phyloP scores from a whole-genome alignment of 768 basidiomycete genomes.

The Roridomyces roridus region DNA sequence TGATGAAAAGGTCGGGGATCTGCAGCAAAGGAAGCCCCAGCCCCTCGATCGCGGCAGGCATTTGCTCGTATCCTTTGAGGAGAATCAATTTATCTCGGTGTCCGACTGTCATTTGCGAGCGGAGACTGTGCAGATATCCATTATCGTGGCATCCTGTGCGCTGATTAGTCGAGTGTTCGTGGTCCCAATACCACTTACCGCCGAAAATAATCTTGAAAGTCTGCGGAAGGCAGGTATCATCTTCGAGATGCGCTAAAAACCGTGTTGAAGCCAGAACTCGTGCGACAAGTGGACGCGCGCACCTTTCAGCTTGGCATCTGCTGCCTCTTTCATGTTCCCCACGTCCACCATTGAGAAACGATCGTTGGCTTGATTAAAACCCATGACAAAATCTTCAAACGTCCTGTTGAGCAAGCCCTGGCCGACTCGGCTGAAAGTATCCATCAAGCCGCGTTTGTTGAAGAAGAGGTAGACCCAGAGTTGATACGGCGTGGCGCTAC shows the following conservation, averaged over 20 bases:
- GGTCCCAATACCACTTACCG: conserved; percentile 39
- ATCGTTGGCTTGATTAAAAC: conserved; percentile 74
- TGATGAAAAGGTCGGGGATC: conserved; percentile 65
- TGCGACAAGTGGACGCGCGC: conserved; percentile 15
- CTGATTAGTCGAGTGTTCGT: not conserved
- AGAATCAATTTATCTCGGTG: conserved; percentile 69
- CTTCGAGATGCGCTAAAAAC: conserved; percentile 56
- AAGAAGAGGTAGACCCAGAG: conserved; percentile 69
- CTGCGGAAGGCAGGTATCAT: conserved; percentile 67
- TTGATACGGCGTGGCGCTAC: conserved; percentile 51
- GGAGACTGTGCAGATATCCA: conserved; percentile 69
- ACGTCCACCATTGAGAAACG: conserved; percentile 76
- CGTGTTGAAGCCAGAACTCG: conserved; percentile 2
- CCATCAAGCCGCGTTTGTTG: conserved; percentile 65
- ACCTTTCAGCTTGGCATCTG: conserved; percentile 82
- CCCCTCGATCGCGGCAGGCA: conserved; percentile 64
- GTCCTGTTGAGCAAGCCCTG: conserved; percentile 42
- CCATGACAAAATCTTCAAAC: conserved; percentile 70
- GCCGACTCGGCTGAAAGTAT: conserved; percentile 52
- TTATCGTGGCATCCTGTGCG: conserved; percentile 71
- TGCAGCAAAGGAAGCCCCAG: conserved; percentile 59
- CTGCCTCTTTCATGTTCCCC: conserved; percentile 74
- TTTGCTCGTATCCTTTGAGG: conserved; percentile 65
- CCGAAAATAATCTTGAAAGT: conserved; percentile 73
- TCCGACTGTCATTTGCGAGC: conserved; percentile 69